Percentiles rank a stretch among this genome's conserved stretches.
These are phyloP conservation scores for Berkeleyomyces basicola DNA, from an alignment of 2,329 filamentous ascomycete genomes.

Conservation along the genomic window DNA sequence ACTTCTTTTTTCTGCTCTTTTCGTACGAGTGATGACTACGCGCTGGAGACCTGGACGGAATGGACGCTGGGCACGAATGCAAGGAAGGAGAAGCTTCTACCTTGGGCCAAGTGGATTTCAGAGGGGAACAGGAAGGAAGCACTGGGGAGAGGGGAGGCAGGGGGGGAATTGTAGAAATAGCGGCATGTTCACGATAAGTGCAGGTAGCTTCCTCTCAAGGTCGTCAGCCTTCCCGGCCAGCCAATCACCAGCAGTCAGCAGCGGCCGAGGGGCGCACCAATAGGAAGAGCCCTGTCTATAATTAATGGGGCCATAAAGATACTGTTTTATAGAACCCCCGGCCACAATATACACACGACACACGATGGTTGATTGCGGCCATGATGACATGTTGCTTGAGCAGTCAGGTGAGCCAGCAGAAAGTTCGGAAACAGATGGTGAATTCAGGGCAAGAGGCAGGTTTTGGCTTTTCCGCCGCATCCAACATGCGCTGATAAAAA, in stretches of 20 bases:
- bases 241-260: not conserved
- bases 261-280: not conserved
- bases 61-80: not conserved
- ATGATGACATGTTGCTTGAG: not conserved
- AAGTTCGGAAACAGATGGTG: not conserved
- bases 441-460: not conserved
- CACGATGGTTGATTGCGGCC: not conserved
- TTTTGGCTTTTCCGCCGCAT: not conserved
- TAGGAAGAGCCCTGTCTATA: too few relatives aligned
- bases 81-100: not conserved
- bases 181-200: not conserved
- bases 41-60: too few relatives aligned
- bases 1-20: not conserved
- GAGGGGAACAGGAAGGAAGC: not conserved
- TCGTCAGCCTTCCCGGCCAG: not conserved
- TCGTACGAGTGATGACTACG: not conserved
- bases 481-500: not conserved
- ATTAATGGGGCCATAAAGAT: too few relatives aligned
- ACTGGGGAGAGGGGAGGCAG: not conserved
- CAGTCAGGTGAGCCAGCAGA: not conserved
- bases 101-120: not conserved
- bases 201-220: not conserved
- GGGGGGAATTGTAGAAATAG: not conserved
- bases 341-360: not conserved
- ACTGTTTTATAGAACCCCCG: not conserved